These are phyloP conservation scores for Ulvella scutata DNA, from an alignment of 139 green algal species.

Conservation along the genomic window DNA sequence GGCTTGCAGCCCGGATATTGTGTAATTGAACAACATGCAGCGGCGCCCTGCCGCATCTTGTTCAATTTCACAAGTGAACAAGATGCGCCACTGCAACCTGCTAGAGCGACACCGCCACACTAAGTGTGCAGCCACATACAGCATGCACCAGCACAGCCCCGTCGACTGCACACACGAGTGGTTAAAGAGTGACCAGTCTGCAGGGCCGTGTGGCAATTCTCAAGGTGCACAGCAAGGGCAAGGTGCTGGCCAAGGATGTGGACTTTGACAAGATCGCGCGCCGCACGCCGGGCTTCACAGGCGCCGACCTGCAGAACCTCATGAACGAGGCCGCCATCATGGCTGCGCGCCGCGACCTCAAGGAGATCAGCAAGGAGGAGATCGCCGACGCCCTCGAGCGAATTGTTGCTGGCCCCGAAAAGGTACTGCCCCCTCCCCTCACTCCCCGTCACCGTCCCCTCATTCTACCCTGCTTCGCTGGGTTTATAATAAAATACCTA, in stretches of 20 bases:
- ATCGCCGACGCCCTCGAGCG: conserved; percentile 96
- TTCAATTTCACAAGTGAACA: no score
- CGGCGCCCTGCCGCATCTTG: no score
- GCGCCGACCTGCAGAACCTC: conserved; percentile 97
- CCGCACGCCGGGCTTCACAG: conserved; percentile 85
- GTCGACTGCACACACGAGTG: no score
- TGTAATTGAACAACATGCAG: no score
- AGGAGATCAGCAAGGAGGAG: conserved; percentile 98
- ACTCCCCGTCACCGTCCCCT: no score
- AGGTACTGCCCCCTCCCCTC: conserved; percentile 37
- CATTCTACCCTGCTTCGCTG: no score
- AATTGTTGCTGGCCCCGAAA: conserved; percentile 96
- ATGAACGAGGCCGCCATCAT: conserved; percentile 99
- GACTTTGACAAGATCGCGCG: conserved; percentile 88
- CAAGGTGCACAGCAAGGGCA: conserved; percentile 87
- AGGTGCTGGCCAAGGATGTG: conserved; percentile 86
- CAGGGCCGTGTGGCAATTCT: conserved; percentile 80
- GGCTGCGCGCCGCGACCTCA: conserved; percentile 81
- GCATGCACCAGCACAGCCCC: no score
- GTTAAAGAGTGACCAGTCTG: no score
- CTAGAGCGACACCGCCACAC: no score
- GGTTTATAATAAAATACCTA: no score
- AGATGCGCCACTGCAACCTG: no score
- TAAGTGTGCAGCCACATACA: conserved; percentile 68
- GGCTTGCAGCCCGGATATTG: no score